These are phyloP conservation scores for Rhinocladiella mackenziei DNA, from an alignment of 2,329 filamentous ascomycete species.

Conservation along the genomic window DNA sequence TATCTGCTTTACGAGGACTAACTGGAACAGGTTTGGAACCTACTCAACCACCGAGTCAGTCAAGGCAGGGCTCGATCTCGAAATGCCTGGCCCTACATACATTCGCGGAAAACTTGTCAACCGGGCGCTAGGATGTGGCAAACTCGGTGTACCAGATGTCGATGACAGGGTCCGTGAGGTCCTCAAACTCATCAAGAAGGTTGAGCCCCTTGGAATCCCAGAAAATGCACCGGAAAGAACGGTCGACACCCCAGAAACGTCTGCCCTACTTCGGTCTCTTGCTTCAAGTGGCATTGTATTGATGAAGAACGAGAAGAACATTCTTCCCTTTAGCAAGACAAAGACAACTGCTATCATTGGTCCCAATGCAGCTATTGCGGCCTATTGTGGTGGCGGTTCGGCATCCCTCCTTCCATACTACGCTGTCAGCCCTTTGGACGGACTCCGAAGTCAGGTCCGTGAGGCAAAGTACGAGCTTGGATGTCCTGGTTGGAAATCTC, in stretches of 20 bases:
- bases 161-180: slow-evolving; percentile 57
- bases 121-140: slow-evolving; percentile 52
- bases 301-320: slow-evolving; percentile 64
- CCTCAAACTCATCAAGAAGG: slow-evolving; percentile 58
- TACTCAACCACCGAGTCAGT: slow-evolving; percentile 45
- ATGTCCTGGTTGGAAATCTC: slow-evolving; percentile 61
- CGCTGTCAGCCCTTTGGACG: slow-evolving; percentile 44
- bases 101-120: slow-evolving; percentile 40
- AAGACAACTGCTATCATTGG: slow-evolving; percentile 52
- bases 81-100: slow-evolving; percentile 47
- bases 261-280: slow-evolving; percentile 60
- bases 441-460: slow-evolving; percentile 37
- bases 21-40: slow-evolving; percentile 40
- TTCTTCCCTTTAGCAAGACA: slow-evolving; percentile 55
- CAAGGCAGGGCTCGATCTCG: slow-evolving; percentile 45
- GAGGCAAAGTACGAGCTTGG: slow-evolving; percentile 54
- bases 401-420: slow-evolving; percentile 51
- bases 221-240: slow-evolving; percentile 54
- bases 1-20: background rate
- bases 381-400: slow-evolving; percentile 60
- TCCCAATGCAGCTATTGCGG: slow-evolving; percentile 48
- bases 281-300: slow-evolving; percentile 68
- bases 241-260: slow-evolving; percentile 58
- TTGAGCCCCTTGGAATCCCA: slow-evolving; percentile 51
- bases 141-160: slow-evolving; percentile 53